Percentiles rank a stretch among this genome's conserved stretches.
Conservation (phyloP, 805 yeast species). For the Gaillardinia entomophila region DNA sequence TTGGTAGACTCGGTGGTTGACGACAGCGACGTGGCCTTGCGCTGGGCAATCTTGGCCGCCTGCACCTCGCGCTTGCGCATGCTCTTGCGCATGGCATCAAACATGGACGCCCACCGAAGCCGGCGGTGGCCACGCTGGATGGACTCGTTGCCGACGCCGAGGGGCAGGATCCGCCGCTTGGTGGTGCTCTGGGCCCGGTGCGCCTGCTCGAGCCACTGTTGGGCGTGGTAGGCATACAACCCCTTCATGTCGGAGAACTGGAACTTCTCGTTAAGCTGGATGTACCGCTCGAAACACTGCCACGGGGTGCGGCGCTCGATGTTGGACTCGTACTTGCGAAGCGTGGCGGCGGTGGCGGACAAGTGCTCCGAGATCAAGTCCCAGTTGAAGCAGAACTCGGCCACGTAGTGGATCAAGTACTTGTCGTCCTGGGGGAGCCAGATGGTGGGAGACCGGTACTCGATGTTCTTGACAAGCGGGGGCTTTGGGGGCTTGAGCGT, state of each 20-base stretch:
- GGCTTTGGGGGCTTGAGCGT: slow-evolving; percentile 85
- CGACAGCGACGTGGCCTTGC: slow-evolving; percentile 1
- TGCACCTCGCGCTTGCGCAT: slow-evolving; percentile 84
- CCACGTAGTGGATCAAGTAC: slow-evolving; percentile 69
- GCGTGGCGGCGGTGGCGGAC: slow-evolving; percentile 55
- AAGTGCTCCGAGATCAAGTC: slow-evolving; percentile 80
- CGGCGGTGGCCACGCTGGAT: slow-evolving; percentile 90
- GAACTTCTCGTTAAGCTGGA: slow-evolving; percentile 85
- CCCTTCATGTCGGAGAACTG: slow-evolving; percentile 87
- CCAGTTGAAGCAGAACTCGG: slow-evolving; percentile 91
- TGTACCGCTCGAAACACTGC: slow-evolving; percentile 97
- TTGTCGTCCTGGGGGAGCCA: slow-evolving; percentile 96
- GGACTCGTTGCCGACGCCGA: slow-evolving; percentile 90
- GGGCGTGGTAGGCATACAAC: slow-evolving; percentile 73
- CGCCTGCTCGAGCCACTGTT: slow-evolving; percentile 88
- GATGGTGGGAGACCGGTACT: slow-evolving; percentile 82
- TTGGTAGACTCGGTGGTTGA: slow-evolving; percentile 6
- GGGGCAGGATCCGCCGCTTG: slow-evolving; percentile 81
- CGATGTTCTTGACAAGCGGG: slow-evolving; percentile 75
- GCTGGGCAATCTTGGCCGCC: slow-evolving; percentile 23
- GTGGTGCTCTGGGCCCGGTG: slow-evolving; percentile 84
- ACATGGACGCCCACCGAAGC: slow-evolving; percentile 93
- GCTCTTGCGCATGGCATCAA: slow-evolving; percentile 87
- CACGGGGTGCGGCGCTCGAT: slow-evolving; percentile 96
- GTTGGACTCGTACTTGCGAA: slow-evolving; percentile 66